Conservation (phyloP, 2,329 filamentous ascomycete species). For the Microdochium trichocladiopsis region DNA sequence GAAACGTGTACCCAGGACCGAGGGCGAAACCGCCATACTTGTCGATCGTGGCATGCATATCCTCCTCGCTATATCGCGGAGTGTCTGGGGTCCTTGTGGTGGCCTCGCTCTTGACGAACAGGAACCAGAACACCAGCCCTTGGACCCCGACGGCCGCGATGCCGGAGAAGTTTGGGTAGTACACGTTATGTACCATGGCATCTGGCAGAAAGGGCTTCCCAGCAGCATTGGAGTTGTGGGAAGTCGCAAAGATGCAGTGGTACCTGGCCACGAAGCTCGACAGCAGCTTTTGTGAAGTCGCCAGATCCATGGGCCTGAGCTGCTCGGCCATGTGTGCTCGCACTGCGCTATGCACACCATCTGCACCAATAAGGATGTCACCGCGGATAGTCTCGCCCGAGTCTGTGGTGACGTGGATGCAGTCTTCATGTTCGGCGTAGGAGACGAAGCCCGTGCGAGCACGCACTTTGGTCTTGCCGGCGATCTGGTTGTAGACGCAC, state of each 20-base stretch:
- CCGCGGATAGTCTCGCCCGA: constrained; percentile 5
- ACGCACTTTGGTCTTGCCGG: constrained; percentile 7
- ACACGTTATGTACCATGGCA: constrained; percentile 5
- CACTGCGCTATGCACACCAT: constrained; percentile 9
- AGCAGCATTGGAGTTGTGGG: constrained; percentile 1
- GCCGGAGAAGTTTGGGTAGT: constrained; percentile 6
- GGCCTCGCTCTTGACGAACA: constrained; percentile 8
- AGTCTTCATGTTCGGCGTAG: constrained; percentile 4
- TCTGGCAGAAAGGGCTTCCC: constrained; percentile 1
- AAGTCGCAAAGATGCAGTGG: constrained; percentile 8
- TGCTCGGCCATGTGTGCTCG: constrained; percentile 4
- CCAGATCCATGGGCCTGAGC: constrained; percentile 1
- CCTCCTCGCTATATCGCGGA: constrained; percentile 6
- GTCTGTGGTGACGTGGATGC: constrained; percentile 7
- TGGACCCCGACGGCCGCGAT: constrained; percentile 3
- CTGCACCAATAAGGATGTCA: constrained; percentile 9
- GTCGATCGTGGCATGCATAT: constrained; percentile 7
- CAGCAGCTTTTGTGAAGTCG: constrained; percentile 3
- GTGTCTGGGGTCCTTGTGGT: constrained; percentile 2
- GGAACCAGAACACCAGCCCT: constrained; percentile 8
- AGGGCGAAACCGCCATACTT: constrained; percentile 4
- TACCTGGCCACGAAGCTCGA: constrained; percentile 7
- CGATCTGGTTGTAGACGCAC: constrained; percentile 5
- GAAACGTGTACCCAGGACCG: constrained; percentile 6
- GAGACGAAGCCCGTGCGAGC: constrained; percentile 4